Evolutionary conservation across 441 rosid genomes (phyloP), one percentile per base, ranked within the genome.

Genomic region (Geranium incanum): DNA sequence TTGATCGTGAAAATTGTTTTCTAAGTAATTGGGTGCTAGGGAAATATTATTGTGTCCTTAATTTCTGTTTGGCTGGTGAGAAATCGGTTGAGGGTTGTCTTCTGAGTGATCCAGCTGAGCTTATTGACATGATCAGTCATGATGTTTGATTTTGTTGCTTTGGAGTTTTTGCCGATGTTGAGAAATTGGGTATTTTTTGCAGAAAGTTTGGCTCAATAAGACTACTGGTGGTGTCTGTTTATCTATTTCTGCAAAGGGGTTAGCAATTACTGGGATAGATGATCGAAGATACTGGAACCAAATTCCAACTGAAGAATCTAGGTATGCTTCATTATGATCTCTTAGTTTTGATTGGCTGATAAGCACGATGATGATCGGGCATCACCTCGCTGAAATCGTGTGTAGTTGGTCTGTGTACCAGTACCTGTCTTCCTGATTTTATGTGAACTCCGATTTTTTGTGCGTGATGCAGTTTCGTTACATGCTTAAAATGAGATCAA

Each of bases 231-330:
- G 88, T 71, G 88, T 87, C 48, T 94, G 94, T 77, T 48, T 94
- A 75, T 77, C 86, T n/a, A 79, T 92, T 60, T 86, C 90, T 75
- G 80, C 95, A 41, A 90, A 84, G 76, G 97, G 97, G 7, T 82
- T 94, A 76, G 79, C 82, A 0, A 86, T 94, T 59, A 94, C 99
- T 0, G 96, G 97, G 39, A 88, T 92, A 18, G 97, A 92, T 80
- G 99, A 94, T 80, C 85, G 97, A 28, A 81, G 99, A 81, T 94
- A 94, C 52, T 94, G 98, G 98, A 91, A 84, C 76, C 87, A 86
- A 78, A 80, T 94, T 62, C 85, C 88, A 3, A 82, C 90, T 0
- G 97, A 84, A 70, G 99, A 94, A 86, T 94, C 99, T 69, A 84
- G 93, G 99, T 94, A 81, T 85, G 97, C 15, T 52, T 52, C 59